phyloP scores from a whole-genome alignment of 352 stramenopile genomes.

The Saprolegnia diclina region DNA sequence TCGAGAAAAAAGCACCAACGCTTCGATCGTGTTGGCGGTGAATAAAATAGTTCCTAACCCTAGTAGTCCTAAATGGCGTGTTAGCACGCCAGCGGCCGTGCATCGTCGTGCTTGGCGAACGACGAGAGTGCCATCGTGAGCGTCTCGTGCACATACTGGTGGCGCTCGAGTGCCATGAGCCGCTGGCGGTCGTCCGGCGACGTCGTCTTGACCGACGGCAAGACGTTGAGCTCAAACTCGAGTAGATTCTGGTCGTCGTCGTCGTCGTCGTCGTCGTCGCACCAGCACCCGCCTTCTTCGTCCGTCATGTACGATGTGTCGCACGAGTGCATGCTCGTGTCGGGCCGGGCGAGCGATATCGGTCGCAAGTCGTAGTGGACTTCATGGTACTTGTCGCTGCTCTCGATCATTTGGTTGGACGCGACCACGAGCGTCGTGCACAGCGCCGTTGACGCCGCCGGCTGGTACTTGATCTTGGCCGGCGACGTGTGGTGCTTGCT shows the following conservation, averaged over 20 bases:
- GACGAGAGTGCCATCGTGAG: conserved; percentile 4
- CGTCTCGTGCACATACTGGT: conserved; percentile 5
- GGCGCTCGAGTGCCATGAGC: conserved; percentile 2
- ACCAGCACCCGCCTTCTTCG: neutral
- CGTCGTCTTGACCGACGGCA: neutral
- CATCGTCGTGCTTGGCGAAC: neutral
- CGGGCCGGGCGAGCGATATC: neutral
- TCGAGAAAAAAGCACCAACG: too few species aligned
- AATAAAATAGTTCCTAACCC: conserved; percentile 13
- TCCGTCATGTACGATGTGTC: conserved; percentile 11
- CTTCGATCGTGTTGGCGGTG: conserved; percentile 1
- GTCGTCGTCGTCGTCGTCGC: conserved; percentile 7
- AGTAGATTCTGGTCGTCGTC: conserved; percentile 1
- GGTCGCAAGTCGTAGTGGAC: conserved; percentile 1
- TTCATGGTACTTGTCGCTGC: conserved; percentile 11
- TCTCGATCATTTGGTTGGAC: conserved; percentile 13
- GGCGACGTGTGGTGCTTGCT: neutral
- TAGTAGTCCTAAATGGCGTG: neutral
- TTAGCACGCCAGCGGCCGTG: neutral
- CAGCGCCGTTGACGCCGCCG: neutral
- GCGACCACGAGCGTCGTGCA: conserved; percentile 2
- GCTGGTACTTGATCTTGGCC: conserved; percentile 15
- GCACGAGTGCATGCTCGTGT: conserved; percentile 6
- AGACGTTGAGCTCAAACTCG: neutral
- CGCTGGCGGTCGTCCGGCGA: neutral